Percentiles rank a stretch among this genome's conserved stretches.
These are phyloP conservation scores for Claviceps maximensis DNA, from an alignment of 2,329 filamentous ascomycete species.

Conservation along the genomic window DNA sequence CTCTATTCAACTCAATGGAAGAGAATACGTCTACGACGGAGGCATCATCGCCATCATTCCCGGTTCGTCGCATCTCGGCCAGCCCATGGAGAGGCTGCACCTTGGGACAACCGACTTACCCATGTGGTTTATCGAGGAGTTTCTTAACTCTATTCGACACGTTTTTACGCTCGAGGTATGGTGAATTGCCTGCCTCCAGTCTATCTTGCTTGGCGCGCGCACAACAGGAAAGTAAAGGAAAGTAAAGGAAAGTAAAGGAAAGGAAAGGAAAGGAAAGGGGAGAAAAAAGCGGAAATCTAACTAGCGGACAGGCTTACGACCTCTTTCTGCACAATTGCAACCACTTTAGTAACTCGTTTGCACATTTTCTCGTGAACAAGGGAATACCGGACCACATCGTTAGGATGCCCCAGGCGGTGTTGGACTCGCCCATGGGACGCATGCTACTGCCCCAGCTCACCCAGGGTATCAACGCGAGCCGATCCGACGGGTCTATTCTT, in stretches of 20 bases:
- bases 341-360: constrained; percentile 88
- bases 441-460: constrained; percentile 66
- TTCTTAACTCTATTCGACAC: constrained; percentile 67
- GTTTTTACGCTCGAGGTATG: constrained; percentile 69
- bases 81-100: constrained; percentile 60
- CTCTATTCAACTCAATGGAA: constrained; percentile 68
- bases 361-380: constrained; percentile 77
- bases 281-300: not conserved
- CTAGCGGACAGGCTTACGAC: constrained; percentile 58
- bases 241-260: not conserved
- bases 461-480: constrained; percentile 35
- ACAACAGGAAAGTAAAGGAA: not conserved
- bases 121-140: constrained; percentile 71
- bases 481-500: constrained; percentile 37
- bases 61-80: constrained; percentile 75
- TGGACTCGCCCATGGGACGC: constrained; percentile 75
- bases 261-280: not conserved
- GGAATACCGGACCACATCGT: constrained; percentile 81
- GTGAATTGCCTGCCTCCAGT: not conserved
- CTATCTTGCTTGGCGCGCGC: not conserved
- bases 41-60: constrained; percentile 72
- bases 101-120: constrained; percentile 70
- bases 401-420: constrained; percentile 70
- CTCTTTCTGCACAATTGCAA: constrained; percentile 91
- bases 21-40: constrained; percentile 83